Percentiles rank a stretch among this genome's conserved stretches.
Evolutionary conservation across 1,284 basidiomycete genomes (phyloP).

Genomic region (Pyrrhoderma noxium): DNA sequence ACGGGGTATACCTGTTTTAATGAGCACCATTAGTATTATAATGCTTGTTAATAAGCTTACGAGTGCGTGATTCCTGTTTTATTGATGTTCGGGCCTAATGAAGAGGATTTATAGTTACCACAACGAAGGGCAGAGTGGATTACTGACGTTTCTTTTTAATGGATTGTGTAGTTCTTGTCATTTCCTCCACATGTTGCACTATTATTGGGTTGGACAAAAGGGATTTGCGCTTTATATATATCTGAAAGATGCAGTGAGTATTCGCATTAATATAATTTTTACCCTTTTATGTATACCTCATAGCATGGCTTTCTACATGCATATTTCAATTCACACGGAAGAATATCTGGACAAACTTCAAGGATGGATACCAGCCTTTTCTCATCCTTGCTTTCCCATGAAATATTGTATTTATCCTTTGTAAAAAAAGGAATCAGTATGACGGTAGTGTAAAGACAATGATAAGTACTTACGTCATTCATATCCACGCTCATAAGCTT

Average conservation of each 20-base stretch:
- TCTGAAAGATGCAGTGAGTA: too few species aligned
- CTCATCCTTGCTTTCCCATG: constrained; percentile 1
- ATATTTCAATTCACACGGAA: constrained; percentile 1
- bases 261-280: too few species aligned
- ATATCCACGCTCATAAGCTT: neutral
- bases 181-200: too few species aligned
- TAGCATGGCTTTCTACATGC: constrained; percentile 10
- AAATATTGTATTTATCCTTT: neutral
- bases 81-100: neutral
- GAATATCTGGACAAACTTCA: constrained; percentile 8
- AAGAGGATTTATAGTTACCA: neutral
- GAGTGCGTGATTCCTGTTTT: neutral
- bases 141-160: too few species aligned
- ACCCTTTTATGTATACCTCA: constrained; percentile 2
- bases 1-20: neutral
- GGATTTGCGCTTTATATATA: too few species aligned
- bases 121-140: neutral
- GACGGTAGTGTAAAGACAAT: neutral
- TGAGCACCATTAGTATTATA: neutral
- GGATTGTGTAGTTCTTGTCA: too few species aligned
- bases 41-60: neutral
- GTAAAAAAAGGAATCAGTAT: too few species aligned
- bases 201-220: too few species aligned
- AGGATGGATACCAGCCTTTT: neutral
- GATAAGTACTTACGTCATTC: neutral